phyloP scores from a whole-genome alignment of 2,329 filamentous ascomycete species.

The Apiospora rasikravindrae region DNA sequence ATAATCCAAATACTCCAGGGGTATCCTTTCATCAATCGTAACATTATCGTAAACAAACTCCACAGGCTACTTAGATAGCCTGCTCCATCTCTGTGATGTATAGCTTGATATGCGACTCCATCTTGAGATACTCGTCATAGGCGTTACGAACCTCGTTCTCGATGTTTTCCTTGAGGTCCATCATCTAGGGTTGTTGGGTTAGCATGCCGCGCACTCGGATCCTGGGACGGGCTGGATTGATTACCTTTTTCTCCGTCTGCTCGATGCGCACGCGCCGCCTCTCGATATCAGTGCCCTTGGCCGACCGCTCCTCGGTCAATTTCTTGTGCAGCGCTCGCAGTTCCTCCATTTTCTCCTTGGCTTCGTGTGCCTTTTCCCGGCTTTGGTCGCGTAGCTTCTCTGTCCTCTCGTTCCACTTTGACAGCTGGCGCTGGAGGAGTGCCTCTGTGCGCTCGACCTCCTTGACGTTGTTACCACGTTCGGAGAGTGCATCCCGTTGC shows the following conservation, averaged over 20 bases:
- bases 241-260: slow-evolving; percentile 97
- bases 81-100: slow-evolving; percentile 99
- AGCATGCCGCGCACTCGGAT: slow-evolving; percentile 27
- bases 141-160: slow-evolving; percentile 91
- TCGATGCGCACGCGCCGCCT: slow-evolving; percentile 90
- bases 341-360: slow-evolving; percentile 90
- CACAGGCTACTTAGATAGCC: slow-evolving; percentile 55
- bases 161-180: slow-evolving; percentile 95
- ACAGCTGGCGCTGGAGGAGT: slow-evolving; percentile 80
- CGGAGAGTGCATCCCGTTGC: slow-evolving; percentile 85
- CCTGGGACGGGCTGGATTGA: slow-evolving; percentile 28
- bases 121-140: slow-evolving; percentile 94
- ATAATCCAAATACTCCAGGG: slow-evolving; percentile 33
- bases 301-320: slow-evolving; percentile 81
- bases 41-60: slow-evolving; percentile 27
- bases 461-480: slow-evolving; percentile 85
- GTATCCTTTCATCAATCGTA: slow-evolving; percentile 44
- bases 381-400: slow-evolving; percentile 82
- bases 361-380: slow-evolving; percentile 78
- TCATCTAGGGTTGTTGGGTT: slow-evolving; percentile 70
- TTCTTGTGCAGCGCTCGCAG: slow-evolving; percentile 79
- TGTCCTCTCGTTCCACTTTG: slow-evolving; percentile 85
- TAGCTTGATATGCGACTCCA: slow-evolving; percentile 95
- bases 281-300: slow-evolving; percentile 92
- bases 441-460: slow-evolving; percentile 90